Conservation (phyloP, 768 basidiomycete species). For the Flagelloscypha sp. region DNA sequence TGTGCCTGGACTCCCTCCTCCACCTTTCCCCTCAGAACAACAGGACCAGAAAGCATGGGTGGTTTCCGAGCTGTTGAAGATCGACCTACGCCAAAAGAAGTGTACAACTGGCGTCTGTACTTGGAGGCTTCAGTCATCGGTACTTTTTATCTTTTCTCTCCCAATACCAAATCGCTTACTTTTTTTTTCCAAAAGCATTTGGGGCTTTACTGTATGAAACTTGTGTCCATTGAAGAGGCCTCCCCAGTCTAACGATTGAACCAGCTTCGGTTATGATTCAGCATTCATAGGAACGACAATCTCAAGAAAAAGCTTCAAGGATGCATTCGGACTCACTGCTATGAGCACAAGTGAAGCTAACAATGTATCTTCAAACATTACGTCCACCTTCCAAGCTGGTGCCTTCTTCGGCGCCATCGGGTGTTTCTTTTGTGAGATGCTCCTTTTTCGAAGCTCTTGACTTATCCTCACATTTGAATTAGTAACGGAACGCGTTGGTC, state of each 20-base stretch:
- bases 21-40: no score
- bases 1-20: no score
- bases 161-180: conserved; percentile 1
- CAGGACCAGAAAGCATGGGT: no score
- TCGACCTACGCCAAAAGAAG: conserved; percentile 21
- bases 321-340: conserved; percentile 30
- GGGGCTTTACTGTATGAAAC: no score
- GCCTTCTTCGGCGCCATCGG: conserved; percentile 34
- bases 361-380: conserved; percentile 34
- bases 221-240: no score
- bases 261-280: no score
- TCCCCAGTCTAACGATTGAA: no score
- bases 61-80: no score
- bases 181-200: conserved; percentile 8
- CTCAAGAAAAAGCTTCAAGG: conserved; percentile 31
- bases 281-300: conserved; percentile 41
- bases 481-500: conserved; percentile 24
- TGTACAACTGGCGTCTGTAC: conserved; percentile 36
- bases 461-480: conserved; percentile 34
- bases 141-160: conserved; percentile 15
- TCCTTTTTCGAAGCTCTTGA: conserved; percentile 22
- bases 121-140: conserved; percentile 20
- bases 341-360: conserved; percentile 23
- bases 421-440: conserved; percentile 30
- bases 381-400: conserved; percentile 37